Conservation (phyloP, 2,329 filamentous ascomycete genomes). For the Aspergillus floridensis region DNA sequence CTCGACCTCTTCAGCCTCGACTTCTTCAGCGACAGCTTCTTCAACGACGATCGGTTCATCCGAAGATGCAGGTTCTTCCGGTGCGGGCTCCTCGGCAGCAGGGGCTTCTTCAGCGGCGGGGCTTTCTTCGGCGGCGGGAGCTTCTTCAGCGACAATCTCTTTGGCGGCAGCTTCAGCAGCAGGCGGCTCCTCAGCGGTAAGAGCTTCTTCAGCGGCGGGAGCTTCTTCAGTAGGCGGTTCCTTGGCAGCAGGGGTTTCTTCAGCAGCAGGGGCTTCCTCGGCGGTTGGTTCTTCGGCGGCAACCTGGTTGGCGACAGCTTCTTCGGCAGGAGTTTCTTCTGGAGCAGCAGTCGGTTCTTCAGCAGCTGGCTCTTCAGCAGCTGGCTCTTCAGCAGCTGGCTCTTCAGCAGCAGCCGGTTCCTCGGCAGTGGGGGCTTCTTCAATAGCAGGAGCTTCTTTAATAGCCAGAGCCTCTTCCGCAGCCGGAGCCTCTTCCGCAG, state of each 20-base stretch:
- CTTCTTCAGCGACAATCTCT: conserved; percentile 16
- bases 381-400: no score
- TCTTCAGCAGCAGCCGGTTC: no score
- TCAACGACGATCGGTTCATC: conserved; percentile 18
- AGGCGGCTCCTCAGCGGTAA: conserved; percentile 16
- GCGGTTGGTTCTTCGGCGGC: conserved; percentile 17
- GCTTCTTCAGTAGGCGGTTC: background rate
- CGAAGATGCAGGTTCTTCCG: conserved; percentile 15
- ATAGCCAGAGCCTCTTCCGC: no score
- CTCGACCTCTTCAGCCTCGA: conserved; percentile 10
- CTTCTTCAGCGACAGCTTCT: conserved; percentile 15
- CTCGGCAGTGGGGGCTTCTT: no score
- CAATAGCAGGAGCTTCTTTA: conserved; percentile 15
- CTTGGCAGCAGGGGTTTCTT: conserved; percentile 13
- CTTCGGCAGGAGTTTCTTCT: conserved; percentile 10
- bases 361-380: no score
- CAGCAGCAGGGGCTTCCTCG: conserved; percentile 11
- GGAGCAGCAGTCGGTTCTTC: no score
- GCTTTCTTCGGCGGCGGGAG: conserved; percentile 17
- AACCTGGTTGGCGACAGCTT: conserved; percentile 17
- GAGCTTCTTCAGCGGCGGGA: conserved; percentile 10
- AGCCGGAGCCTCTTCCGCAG: conserved; percentile 17
- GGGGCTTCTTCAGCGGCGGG: conserved; percentile 1
- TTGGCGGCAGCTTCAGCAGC: conserved; percentile 15
- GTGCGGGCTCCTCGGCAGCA: conserved; percentile 13